Evolutionary conservation across 106 monocot genomes (phyloP).

Genomic region (Amphibolis antarctica): DNA sequence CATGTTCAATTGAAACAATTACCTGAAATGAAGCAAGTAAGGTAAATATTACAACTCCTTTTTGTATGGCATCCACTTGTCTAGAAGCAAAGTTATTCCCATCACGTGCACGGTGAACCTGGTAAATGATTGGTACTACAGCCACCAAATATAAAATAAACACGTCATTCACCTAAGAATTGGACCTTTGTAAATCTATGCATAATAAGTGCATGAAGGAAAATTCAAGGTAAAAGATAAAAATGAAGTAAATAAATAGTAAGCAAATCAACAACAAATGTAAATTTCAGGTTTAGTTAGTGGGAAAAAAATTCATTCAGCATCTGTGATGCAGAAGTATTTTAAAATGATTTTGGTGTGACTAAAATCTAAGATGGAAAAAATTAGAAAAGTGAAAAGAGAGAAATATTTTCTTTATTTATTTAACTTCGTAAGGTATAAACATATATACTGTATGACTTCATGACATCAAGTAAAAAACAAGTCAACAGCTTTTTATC

Average conservation of each 20-base stretch:
- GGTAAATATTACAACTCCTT: slow-evolving; percentile 69
- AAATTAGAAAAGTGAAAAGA: not conserved
- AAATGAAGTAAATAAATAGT: not conserved
- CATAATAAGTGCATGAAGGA: not conserved
- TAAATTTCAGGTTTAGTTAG: not conserved
- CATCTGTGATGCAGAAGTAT: not conserved
- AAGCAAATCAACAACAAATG: not conserved
- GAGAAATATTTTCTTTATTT: not conserved
- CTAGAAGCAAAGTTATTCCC: slow-evolving; percentile 89
- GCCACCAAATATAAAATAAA: not conserved
- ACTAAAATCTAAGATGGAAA: too few relatives aligned
- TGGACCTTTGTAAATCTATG: not conserved
- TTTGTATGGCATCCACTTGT: slow-evolving; percentile 79
- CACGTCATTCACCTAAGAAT: not conserved
- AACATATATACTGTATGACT: not conserved
- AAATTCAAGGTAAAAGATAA: not conserved
- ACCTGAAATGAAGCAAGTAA: slow-evolving; percentile 90
- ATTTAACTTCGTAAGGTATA: not conserved
- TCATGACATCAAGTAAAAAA: too few relatives aligned
- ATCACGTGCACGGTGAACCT: slow-evolving; percentile 79
- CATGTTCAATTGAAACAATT: slow-evolving; percentile 1
- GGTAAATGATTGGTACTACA: slow-evolving; percentile 90
- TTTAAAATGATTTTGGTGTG: too few relatives aligned
- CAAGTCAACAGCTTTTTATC: too few relatives aligned
- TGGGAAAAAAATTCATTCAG: not conserved